Evolutionary conservation across 2,329 filamentous ascomycete species (phyloP), one percentile per base, ranked within the genome.

Genomic region (Drechslera avenae): DNA sequence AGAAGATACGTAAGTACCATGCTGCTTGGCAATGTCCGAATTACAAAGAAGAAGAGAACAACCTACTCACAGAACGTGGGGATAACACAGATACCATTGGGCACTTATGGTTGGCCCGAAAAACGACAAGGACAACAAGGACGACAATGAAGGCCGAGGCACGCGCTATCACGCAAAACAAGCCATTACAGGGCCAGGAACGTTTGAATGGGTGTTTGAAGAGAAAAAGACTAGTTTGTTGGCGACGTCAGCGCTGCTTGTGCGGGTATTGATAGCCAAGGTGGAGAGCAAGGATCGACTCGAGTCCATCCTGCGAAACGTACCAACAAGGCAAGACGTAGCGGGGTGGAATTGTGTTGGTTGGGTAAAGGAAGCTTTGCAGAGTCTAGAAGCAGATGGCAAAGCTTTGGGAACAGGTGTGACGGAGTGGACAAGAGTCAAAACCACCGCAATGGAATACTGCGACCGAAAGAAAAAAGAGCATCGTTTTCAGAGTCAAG

Each of bases 311-410:
- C 5, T 55, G 43, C 28, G 21, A n/a, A 48, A 42, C 26, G 52
- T 47, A 36, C 47, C 39, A 23, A 45, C 55, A 17, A 71, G 70
- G 30, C 54, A 76, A 33, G 52, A 18, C 23, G 28, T 50, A 33
- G 23, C 14, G 23, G 46, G 46, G 39, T 79, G 75, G 74, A 78
- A 78, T 50, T 79, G 76, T 59, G 73, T 78, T 0, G 52, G 19
- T 0, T 79, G 75, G 77, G 71, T 78, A 3, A 67, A 72, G 49
- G 75, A 79, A 56, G 76, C 75, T 3, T 53, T 78, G 26, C 53
- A 69, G 46, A 49, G 13, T 4, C 44, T 73, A 7, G 14, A 62
- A 41, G 44, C 50, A 13, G 71, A 76, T 52, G 43, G 44, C 0
- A 69, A 66, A 31, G 65, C 59, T 37, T 5, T 77, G 17, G 71